These are phyloP conservation scores for Rhizophagus clarus DNA, from an alignment of 192 early-diverging fungal species.

Conservation along the genomic window DNA sequence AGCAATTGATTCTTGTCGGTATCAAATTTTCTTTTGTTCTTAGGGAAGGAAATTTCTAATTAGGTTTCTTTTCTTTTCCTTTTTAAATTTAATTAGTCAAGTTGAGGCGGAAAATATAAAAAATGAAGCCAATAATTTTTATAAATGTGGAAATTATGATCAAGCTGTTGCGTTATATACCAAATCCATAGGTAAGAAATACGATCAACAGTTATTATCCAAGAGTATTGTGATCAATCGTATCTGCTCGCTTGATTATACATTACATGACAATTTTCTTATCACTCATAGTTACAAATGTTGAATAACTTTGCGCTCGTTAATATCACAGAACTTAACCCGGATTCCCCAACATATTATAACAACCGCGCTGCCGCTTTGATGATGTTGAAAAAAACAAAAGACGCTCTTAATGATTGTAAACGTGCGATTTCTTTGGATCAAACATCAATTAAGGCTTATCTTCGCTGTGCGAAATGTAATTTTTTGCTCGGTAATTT, in stretches of 20 bases:
- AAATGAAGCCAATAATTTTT: slow-evolving; percentile 67
- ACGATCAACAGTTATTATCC: neutral
- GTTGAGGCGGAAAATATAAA: slow-evolving; percentile 67
- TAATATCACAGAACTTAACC: slow-evolving; percentile 48
- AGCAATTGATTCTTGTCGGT: no score
- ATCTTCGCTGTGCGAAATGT: slow-evolving; percentile 70
- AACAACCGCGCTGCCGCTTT: slow-evolving; percentile 80
- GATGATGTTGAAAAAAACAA: slow-evolving; percentile 66
- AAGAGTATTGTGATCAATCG: neutral
- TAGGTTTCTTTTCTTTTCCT: neutral
- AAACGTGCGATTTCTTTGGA: slow-evolving; percentile 60
- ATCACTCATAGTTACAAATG: neutral
- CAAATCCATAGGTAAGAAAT: slow-evolving; percentile 63
- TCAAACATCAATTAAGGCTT: slow-evolving; percentile 62
- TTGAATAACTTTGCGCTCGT: neutral
- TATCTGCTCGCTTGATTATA: neutral
- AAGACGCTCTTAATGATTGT: slow-evolving; percentile 67
- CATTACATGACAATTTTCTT: neutral
- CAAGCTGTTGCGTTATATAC: slow-evolving; percentile 72
- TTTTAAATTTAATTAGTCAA: neutral
- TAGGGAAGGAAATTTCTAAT: neutral
- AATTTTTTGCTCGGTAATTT: slow-evolving; percentile 70
- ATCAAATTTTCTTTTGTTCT: no score
- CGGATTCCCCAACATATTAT: slow-evolving; percentile 67
- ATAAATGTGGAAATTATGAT: slow-evolving; percentile 68